Conservation (phyloP, 257 asterid genomes). For the Solanum boliviense region DNA sequence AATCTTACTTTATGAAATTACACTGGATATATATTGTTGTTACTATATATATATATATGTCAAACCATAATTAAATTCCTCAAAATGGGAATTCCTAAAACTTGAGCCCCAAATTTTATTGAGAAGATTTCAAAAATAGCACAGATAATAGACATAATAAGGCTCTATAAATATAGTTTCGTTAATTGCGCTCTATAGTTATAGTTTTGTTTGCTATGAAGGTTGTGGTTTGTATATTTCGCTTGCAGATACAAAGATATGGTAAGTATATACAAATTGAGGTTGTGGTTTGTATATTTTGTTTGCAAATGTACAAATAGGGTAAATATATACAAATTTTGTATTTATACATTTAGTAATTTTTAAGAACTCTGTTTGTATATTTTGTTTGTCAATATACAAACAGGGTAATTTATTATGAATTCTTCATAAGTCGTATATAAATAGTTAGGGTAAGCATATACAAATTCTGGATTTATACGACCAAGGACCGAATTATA, state of each 20-base stretch:
- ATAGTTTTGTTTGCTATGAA: neutral
- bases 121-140: neutral
- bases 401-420: neutral
- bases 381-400: neutral
- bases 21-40: no score
- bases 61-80: neutral
- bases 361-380: neutral
- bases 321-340: no score
- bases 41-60: no score
- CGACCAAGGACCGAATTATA: neutral
- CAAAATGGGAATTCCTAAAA: neutral
- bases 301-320: no score
- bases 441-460: neutral
- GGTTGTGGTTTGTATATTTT: neutral
- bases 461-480: no score
- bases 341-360: neutral
- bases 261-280: neutral
- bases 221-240: neutral
- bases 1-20: no score
- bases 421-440: neutral
- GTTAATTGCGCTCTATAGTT: no score
- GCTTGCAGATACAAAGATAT: neutral
- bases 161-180: no score
- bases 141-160: no score
- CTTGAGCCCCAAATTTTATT: neutral